These are phyloP conservation scores for Hanseniaspora taiwanica DNA, from an alignment of 805 yeast genomes.

Conservation along the genomic window DNA sequence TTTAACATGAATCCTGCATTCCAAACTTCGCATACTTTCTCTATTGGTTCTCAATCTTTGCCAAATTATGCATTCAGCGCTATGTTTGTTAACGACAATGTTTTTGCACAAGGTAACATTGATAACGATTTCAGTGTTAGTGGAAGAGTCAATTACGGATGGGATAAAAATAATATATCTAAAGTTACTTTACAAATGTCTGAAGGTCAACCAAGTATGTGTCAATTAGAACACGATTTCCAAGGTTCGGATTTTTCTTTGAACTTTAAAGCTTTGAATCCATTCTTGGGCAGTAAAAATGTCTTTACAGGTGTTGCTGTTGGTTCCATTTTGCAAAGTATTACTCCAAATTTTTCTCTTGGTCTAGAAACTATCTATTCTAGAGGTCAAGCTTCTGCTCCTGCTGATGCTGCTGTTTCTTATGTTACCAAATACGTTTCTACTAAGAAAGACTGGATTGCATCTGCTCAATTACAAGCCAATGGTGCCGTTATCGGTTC, in stretches of 20 bases:
- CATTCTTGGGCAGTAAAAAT: slow-evolving; percentile 44
- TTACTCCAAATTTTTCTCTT: slow-evolving; percentile 69
- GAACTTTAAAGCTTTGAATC: slow-evolving; percentile 85
- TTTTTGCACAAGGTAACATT: slow-evolving; percentile 81
- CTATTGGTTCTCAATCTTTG: slow-evolving; percentile 71
- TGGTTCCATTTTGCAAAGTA: slow-evolving; percentile 79
- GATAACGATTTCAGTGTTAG: slow-evolving; percentile 77
- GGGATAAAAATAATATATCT: slow-evolving; percentile 67
- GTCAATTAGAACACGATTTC: slow-evolving; percentile 91
- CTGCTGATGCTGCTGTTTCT: slow-evolving; percentile 85
- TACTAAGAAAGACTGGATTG: slow-evolving; percentile 65
- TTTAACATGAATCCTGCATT: slow-evolving; percentile 85
- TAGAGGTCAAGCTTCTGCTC: slow-evolving; percentile 48
- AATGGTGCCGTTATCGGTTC: slow-evolving; percentile 83
- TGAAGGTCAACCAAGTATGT: slow-evolving; percentile 81
- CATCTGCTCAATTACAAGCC: slow-evolving; percentile 85
- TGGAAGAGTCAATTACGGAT: slow-evolving; percentile 84
- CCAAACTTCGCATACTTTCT: slow-evolving; percentile 90
- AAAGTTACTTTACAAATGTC: slow-evolving; percentile 83
- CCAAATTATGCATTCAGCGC: slow-evolving; percentile 90
- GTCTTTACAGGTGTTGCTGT: slow-evolving; percentile 80
- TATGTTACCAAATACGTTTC: slow-evolving; percentile 83
- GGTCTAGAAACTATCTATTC: slow-evolving; percentile 92
- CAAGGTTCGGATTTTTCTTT: slow-evolving; percentile 80
- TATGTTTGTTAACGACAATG: slow-evolving; percentile 72